These are phyloP conservation scores for Austropuccinia psidii DNA, from an alignment of 1,284 basidiomycete species.

Conservation along the genomic window DNA sequence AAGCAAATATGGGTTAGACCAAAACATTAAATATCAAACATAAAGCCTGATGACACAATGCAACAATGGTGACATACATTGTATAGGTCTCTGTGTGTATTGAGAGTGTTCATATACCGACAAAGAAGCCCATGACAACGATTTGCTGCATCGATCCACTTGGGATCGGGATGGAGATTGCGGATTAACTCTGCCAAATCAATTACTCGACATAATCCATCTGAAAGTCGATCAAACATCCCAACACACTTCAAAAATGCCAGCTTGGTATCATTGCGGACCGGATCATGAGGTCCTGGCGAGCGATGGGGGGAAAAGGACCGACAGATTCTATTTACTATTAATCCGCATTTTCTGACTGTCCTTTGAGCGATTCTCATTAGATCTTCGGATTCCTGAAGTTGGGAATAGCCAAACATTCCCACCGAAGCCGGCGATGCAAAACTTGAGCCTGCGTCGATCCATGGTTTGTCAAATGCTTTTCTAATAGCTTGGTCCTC, in stretches of 20 bases:
- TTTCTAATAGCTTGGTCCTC: no score
- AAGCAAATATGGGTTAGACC: no score
- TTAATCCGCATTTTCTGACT: not conserved
- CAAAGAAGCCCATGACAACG: conserved; percentile 9
- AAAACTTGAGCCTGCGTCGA: not conserved
- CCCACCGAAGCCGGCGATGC: not conserved
- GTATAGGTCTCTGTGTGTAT: conserved; percentile 15
- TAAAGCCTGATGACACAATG: no score
- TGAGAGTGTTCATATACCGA: conserved; percentile 32
- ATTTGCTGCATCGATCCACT: conserved; percentile 4
- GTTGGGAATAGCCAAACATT: not conserved
- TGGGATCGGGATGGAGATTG: not conserved
- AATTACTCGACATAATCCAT: conserved; percentile 25
- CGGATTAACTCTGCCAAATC: conserved; percentile 14
- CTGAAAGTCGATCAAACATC: conserved; percentile 15
- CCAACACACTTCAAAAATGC: not conserved
- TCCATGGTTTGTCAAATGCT: not conserved
- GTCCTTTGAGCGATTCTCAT: not conserved
- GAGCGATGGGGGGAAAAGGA: not conserved
- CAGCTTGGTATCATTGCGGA: not conserved
- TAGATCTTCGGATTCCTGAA: not conserved
- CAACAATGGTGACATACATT: not conserved
- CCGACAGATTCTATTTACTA: not conserved
- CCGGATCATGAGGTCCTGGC: not conserved
- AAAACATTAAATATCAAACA: no score